Percentiles rank a stretch among this genome's conserved stretches.
Evolutionary conservation across 371 early-diverging fungal species (phyloP).

Genomic region (Syncephalastrum racemosum): DNA sequence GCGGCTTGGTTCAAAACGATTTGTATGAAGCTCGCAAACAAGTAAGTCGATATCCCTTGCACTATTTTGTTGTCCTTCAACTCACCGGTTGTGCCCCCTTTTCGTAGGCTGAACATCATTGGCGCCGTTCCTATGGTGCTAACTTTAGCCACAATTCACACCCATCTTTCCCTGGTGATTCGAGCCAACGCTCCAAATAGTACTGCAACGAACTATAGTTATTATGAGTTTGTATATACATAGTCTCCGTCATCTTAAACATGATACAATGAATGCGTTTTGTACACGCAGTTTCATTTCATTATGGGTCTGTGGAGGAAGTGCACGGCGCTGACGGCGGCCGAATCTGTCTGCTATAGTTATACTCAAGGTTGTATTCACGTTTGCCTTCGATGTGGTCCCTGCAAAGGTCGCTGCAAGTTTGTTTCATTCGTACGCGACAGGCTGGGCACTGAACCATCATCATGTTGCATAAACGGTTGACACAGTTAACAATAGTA

Average conservation of each 20-base stretch:
- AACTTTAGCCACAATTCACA: slow-evolving; percentile 47
- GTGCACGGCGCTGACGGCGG: slow-evolving; percentile 12
- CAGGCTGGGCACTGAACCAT: slow-evolving; percentile 72
- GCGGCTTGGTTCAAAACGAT: slow-evolving; percentile 25
- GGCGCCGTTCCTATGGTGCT: slow-evolving; percentile 46
- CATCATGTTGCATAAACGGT: slow-evolving; percentile 65
- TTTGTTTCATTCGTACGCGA: slow-evolving; percentile 45
- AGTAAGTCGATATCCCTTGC: slow-evolving; percentile 3
- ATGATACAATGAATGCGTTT: too few relatives aligned
- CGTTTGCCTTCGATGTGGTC: slow-evolving; percentile 41
- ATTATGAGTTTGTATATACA: too few relatives aligned
- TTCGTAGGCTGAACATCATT: slow-evolving; percentile 33
- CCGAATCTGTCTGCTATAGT: slow-evolving; percentile 53
- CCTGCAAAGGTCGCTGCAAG: slow-evolving; percentile 62
- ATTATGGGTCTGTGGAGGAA: too few relatives aligned
- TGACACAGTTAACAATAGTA: slow-evolving; percentile 64
- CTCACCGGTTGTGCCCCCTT: not conserved
- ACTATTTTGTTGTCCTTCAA: not conserved
- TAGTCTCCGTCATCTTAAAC: too few relatives aligned
- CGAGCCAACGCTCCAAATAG: slow-evolving; percentile 4
- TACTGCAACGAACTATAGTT: too few relatives aligned
- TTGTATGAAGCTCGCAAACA: slow-evolving; percentile 32
- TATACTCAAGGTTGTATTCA: slow-evolving; percentile 33
- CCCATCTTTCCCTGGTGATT: slow-evolving; percentile 25
- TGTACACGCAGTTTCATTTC: too few relatives aligned